These are phyloP conservation scores for Dioszegia crocea DNA, from an alignment of 768 basidiomycete species.

Conservation along the genomic window DNA sequence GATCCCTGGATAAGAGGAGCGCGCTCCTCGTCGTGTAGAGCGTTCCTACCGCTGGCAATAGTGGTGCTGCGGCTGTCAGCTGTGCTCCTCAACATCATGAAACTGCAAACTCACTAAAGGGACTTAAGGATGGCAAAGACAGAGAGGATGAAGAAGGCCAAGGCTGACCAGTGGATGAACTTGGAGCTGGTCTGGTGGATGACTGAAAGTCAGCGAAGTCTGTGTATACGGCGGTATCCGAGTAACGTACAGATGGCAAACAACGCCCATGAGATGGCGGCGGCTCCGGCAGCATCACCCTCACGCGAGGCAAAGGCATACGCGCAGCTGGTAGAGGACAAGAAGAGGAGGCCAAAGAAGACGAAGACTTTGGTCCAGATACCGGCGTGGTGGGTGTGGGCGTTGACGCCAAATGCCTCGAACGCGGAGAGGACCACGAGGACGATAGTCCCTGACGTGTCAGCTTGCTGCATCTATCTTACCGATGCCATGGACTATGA, in stretches of 20 bases:
- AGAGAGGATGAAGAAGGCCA: constrained; percentile 78
- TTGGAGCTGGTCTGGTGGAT: constrained; percentile 56
- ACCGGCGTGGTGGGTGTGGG: constrained; percentile 62
- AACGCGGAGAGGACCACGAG: constrained; percentile 48
- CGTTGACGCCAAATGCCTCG: constrained; percentile 63
- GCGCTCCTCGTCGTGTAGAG: constrained; percentile 79
- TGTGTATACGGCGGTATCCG: too few species aligned
- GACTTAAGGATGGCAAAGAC: constrained; percentile 81
- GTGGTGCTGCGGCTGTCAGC: constrained; percentile 54
- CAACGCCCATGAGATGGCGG: constrained; percentile 88
- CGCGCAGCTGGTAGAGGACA: constrained; percentile 83
- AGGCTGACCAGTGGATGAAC: constrained; percentile 87
- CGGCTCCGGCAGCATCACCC: constrained; percentile 86
- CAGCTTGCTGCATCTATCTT: neutral
- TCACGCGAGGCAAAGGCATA: constrained; percentile 88
- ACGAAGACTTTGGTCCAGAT: constrained; percentile 93
- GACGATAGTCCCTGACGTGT: constrained; percentile 47
- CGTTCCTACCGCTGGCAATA: constrained; percentile 54
- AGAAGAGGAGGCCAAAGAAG: constrained; percentile 91
- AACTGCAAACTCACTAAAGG: constrained; percentile 48
- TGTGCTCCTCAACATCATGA: neutral
- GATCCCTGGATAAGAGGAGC: constrained; percentile 59
- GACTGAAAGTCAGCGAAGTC: constrained; percentile 19
- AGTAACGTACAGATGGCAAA: constrained; percentile 76
- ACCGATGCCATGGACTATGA: constrained; percentile 62